Base-by-base conservation (phyloP, 208 protist genomes). In the Acanthamoeba castellanii region DNA sequence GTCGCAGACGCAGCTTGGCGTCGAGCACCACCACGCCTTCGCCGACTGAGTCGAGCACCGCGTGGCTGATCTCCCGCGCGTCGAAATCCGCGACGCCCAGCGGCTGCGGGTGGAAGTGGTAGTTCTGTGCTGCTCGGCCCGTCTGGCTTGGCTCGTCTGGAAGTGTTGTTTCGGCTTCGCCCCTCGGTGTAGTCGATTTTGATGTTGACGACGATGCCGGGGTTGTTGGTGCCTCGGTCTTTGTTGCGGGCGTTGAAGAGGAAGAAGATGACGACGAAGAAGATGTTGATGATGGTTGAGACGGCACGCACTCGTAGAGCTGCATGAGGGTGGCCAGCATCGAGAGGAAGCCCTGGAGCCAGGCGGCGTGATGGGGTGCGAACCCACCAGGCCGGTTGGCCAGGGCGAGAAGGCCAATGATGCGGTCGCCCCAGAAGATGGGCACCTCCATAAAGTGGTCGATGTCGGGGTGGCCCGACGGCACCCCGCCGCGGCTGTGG, bases 1-100 rank as follows among this genome's bases (percentile, higher is more conserved):
- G 18, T 34, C 78, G 50, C 9, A 87, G 20, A 20, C 78, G 45
- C 50, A 87, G 8, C 45, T 87, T 27, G 52, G 78, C 52, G 52
- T 87, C 78, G 52, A 87, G 78, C 45, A 87, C 78, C 14, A 87
- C 34, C 45, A 87, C 52, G 22, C 50, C 78, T 27, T 87, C 78
- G 32, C 52, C 52, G 37, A 87, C 20, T 3, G 78, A 87, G n/a
- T 87, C 78, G 18, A 87, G 45, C 45, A 87, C 78, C n/a, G 78
- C 78, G 30, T 87, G 22, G 78, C 52, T 87, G 18, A 87, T 34
- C 30, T 87, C 78, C 3, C 68, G 68, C 8, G 68, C 32, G 68
- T 76, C 68, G 37, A 76, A 76, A 8, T 37, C 30, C 25, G 68
- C 68, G 9, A n/a, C 32, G n/a, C 30, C 25, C 16, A 45, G 2